phyloP scores from a whole-genome alignment of 768 basidiomycete species.

The Dacryopinax primogenitus region DNA sequence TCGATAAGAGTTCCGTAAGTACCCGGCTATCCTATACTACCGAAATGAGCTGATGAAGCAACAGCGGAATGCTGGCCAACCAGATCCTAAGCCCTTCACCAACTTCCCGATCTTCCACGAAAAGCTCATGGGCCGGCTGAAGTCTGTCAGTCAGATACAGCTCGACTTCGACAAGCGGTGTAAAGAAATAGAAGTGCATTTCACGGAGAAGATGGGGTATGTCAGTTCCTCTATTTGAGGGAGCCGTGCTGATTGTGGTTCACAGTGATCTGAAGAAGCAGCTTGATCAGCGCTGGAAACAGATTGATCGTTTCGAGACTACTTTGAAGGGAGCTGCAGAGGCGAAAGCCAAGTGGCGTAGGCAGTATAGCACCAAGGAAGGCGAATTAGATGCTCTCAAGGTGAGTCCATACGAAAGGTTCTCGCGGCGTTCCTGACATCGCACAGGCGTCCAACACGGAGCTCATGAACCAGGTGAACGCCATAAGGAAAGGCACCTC shows the following conservation, averaged over 20 bases:
- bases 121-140: slow-evolving; percentile 77
- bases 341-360: slow-evolving; percentile 69
- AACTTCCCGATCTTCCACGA: slow-evolving; percentile 92
- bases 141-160: slow-evolving; percentile 71
- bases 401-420: slow-evolving; percentile 32
- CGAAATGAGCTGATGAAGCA: neutral
- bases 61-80: slow-evolving; percentile 61
- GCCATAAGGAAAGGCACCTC: slow-evolving; percentile 45
- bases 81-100: slow-evolving; percentile 83
- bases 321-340: slow-evolving; percentile 72
- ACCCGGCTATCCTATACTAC: slow-evolving; percentile 7
- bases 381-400: slow-evolving; percentile 82
- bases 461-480: slow-evolving; percentile 58
- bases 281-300: slow-evolving; percentile 76
- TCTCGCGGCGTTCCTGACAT: neutral
- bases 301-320: slow-evolving; percentile 83
- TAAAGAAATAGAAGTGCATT: slow-evolving; percentile 64
- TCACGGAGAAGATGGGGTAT: slow-evolving; percentile 50
- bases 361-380: slow-evolving; percentile 67
- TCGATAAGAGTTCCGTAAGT: slow-evolving; percentile 71
- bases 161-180: slow-evolving; percentile 71
- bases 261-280: slow-evolving; percentile 63
- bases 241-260: neutral
- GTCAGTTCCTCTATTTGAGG: slow-evolving; percentile 14
- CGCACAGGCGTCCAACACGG: slow-evolving; percentile 52